phyloP scores from a whole-genome alignment of 2,329 filamentous ascomycete genomes.

The Blastomyces gilchristii region DNA sequence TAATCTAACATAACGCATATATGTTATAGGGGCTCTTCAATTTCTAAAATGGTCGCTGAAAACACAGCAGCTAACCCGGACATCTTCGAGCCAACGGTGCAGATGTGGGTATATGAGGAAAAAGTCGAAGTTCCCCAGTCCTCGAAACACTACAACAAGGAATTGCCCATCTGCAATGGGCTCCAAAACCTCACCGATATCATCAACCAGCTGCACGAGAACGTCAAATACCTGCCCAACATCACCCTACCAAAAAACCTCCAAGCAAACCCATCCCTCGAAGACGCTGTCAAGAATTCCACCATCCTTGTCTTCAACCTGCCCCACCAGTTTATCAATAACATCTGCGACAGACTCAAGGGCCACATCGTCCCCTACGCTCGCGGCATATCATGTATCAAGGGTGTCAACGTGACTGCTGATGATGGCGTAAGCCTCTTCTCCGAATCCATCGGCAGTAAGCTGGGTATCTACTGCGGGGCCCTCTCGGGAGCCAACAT shows the following conservation, averaged over 20 bases:
- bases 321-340: constrained; percentile 78
- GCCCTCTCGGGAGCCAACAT: constrained; percentile 95
- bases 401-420: constrained; percentile 85
- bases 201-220: constrained; percentile 91
- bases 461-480: constrained; percentile 90
- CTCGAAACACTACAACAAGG: constrained; percentile 61
- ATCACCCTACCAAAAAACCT: constrained; percentile 69
- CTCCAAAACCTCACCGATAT: constrained; percentile 80
- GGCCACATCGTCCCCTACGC: constrained; percentile 88
- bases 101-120: constrained; percentile 99
- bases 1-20: background rate
- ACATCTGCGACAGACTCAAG: constrained; percentile 70
- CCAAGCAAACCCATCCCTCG: constrained; percentile 35
- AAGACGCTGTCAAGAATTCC: constrained; percentile 68
- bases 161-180: constrained; percentile 47
- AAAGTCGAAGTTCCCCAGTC: constrained; percentile 62
- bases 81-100: constrained; percentile 77
- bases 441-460: constrained; percentile 86
- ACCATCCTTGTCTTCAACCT: constrained; percentile 93
- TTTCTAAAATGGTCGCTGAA: constrained; percentile 93
- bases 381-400: constrained; percentile 92
- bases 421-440: constrained; percentile 80
- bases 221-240: constrained; percentile 93
- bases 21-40: constrained; percentile 71
- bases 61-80: constrained; percentile 69